phyloP scores from a whole-genome alignment of 225 moss, liverwort and hornwort genomes.

The Asterella californica region DNA sequence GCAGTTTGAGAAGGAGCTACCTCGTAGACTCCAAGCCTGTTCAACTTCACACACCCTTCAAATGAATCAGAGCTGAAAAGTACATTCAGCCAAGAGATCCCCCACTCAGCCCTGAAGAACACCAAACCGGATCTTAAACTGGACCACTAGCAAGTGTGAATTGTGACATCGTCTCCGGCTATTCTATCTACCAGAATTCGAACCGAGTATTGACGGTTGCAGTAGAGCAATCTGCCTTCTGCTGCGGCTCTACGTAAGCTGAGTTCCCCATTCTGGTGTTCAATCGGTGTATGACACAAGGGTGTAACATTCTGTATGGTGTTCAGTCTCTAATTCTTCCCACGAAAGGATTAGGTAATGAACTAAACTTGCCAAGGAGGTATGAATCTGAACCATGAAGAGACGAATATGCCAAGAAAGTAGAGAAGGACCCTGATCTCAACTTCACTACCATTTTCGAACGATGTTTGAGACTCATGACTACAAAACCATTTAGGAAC shows the following conservation, averaged over 20 bases:
- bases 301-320: too few relatives aligned
- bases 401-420: too few relatives aligned
- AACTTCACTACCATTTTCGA: too few relatives aligned
- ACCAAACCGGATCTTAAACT: neutral
- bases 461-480: too few relatives aligned
- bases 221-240: constrained; percentile 30
- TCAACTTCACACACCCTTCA: neutral
- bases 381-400: too few relatives aligned
- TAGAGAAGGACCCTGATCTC: too few relatives aligned
- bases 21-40: constrained; percentile 32
- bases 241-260: constrained; percentile 31
- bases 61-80: neutral
- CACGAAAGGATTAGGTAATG: too few relatives aligned
- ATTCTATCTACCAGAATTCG: constrained; percentile 24
- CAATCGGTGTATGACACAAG: neutral
- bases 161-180: constrained; percentile 15
- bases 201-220: constrained; percentile 23
- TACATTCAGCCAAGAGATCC: neutral
- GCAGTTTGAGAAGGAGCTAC: constrained; percentile 24
- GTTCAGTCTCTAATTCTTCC: too few relatives aligned
- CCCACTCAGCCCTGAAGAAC: neutral
- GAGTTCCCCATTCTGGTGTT: constrained; percentile 27
- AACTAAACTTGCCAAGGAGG: too few relatives aligned
- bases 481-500: too few relatives aligned
- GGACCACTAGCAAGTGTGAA: neutral